Evolutionary conservation across 176 grass and related monocot genomes (phyloP).

Genomic region (Cymbopogon citratus): DNA sequence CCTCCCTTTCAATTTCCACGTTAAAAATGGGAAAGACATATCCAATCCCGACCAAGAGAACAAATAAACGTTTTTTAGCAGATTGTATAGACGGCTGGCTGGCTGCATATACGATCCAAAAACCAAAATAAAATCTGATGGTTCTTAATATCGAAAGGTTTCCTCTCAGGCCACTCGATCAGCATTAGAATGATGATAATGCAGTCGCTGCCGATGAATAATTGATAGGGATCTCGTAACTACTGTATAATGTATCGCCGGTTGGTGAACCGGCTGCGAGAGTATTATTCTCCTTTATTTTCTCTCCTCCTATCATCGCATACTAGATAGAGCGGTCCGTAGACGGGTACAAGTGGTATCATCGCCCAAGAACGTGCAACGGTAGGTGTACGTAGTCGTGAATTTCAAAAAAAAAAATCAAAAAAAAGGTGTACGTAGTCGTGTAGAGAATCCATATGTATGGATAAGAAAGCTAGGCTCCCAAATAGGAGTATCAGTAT

Average conservation of each 20-base stretch:
- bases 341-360: neutral
- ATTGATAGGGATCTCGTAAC: constrained; percentile 41
- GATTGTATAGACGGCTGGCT: no score
- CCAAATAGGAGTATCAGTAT: neutral
- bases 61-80: no score
- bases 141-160: neutral
- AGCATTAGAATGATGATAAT: constrained; percentile 24
- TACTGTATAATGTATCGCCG: constrained; percentile 31
- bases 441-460: neutral
- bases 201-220: constrained; percentile 25
- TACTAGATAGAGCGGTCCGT: neutral
- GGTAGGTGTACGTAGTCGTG: no score
- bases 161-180: neutral
- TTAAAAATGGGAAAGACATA: no score
- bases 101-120: neutral
- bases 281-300: neutral
- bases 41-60: no score
- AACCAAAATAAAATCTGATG: neutral
- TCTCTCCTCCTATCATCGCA: neutral
- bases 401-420: no score
- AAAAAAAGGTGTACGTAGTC: no score
- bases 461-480: neutral
- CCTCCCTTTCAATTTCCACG: neutral
- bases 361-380: neutral
- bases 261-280: constrained; percentile 31